These are phyloP conservation scores for Furcasterigmium sp. DNA, from an alignment of 2,329 filamentous ascomycete genomes.

Conservation along the genomic window DNA sequence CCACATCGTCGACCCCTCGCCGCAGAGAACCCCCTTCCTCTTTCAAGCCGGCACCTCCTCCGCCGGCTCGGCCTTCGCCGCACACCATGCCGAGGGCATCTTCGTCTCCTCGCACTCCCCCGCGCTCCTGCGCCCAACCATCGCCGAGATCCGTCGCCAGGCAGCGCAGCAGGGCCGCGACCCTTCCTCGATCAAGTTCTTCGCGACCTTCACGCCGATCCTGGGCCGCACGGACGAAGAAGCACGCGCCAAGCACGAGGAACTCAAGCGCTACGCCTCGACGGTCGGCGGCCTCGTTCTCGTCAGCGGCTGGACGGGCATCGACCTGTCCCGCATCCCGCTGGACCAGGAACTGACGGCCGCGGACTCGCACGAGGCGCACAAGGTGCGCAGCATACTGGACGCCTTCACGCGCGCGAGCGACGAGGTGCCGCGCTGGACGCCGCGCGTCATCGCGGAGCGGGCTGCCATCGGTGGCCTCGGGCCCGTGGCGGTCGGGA, in stretches of 20 bases:
- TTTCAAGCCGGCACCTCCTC: conserved; percentile 56
- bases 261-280: conserved; percentile 45
- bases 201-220: conserved; percentile 44
- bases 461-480: conserved; percentile 34
- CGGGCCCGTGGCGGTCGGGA: conserved; percentile 28
- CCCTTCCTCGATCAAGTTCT: conserved; percentile 51
- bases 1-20: conserved; percentile 48
- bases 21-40: conserved; percentile 51
- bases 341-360: conserved; percentile 52
- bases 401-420: conserved; percentile 43
- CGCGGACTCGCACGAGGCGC: conserved; percentile 47
- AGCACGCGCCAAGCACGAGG: conserved; percentile 44
- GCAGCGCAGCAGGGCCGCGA: conserved; percentile 48
- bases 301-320: conserved; percentile 54
- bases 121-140: conserved; percentile 39
- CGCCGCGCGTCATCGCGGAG: conserved; percentile 35
- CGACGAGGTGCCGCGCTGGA: conserved; percentile 36
- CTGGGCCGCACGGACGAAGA: conserved; percentile 46
- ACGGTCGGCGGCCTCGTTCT: conserved; percentile 49
- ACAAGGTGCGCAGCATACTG: conserved; percentile 43
- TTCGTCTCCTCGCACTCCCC: conserved; percentile 53
- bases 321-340: conserved; percentile 52
- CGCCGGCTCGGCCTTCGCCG: conserved; percentile 51
- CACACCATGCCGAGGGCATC: conserved; percentile 54
- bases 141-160: conserved; percentile 46